These are phyloP conservation scores for Euphorbia celastroides DNA, from an alignment of 441 rosid species.

Conservation along the genomic window DNA sequence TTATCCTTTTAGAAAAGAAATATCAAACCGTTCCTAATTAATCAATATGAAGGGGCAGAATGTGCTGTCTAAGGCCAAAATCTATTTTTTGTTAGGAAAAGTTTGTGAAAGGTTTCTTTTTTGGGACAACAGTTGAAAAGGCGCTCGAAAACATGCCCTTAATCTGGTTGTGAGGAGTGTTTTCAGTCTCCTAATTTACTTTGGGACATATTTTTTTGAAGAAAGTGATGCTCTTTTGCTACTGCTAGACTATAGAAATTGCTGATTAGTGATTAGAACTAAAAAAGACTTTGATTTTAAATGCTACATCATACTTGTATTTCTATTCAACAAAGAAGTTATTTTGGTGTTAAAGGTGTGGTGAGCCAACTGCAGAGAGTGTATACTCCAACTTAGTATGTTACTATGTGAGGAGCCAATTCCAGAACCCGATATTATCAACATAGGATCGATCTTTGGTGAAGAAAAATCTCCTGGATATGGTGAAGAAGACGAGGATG, in stretches of 20 bases:
- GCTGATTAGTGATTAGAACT: neutral
- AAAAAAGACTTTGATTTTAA: neutral
- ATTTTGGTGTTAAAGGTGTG: slow-evolving; percentile 47
- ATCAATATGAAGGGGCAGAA: no score
- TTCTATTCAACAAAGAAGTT: neutral
- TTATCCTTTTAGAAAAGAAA: no score
- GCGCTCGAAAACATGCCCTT: no score
- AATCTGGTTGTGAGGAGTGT: neutral
- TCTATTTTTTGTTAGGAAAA: no score
- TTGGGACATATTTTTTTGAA: neutral
- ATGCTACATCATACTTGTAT: neutral
- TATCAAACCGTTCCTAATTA: no score
- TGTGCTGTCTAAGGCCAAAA: no score
- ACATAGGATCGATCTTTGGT: slow-evolving; percentile 42
- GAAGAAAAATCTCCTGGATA: slow-evolving; percentile 26
- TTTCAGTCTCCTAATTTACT: neutral
- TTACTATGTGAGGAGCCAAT: slow-evolving; percentile 61
- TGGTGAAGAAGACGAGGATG: slow-evolving; percentile 27
- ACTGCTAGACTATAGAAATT: neutral
- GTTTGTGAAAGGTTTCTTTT: no score
- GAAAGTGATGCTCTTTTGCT: neutral
- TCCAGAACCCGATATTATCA: slow-evolving; percentile 60
- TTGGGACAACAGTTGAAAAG: no score
- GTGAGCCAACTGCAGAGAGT: slow-evolving; percentile 60
- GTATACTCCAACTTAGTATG: slow-evolving; percentile 70